These are phyloP conservation scores for Skeletonema potamos DNA, from an alignment of 108 stramenopile genomes.

Conservation along the genomic window DNA sequence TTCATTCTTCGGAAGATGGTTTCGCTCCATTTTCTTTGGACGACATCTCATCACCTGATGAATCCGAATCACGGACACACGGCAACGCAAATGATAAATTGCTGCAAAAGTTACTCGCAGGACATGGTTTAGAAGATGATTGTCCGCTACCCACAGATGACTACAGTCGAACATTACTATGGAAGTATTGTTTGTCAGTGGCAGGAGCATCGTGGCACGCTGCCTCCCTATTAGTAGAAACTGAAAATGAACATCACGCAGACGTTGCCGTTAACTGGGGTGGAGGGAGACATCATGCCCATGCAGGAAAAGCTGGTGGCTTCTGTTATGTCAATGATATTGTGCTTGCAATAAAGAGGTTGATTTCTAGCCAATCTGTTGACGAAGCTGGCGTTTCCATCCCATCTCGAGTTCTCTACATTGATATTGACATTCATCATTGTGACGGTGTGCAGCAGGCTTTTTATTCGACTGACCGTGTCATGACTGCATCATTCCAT, in stretches of 20 bases:
- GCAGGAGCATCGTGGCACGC: constrained; percentile 49
- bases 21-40: neutral
- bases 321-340: constrained; percentile 90
- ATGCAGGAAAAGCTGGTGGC: constrained; percentile 64
- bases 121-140: constrained; percentile 50
- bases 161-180: constrained; percentile 21
- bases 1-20: neutral
- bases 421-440: constrained; percentile 88
- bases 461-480: constrained; percentile 49
- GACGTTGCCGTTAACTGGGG: constrained; percentile 86
- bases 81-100: neutral
- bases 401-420: constrained; percentile 66
- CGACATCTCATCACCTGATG: neutral
- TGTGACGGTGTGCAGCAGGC: constrained; percentile 74
- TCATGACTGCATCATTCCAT: constrained; percentile 61
- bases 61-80: neutral
- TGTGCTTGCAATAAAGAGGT: constrained; percentile 74
- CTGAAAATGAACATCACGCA: constrained; percentile 11
- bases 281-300: constrained; percentile 86
- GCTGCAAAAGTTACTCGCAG: constrained; percentile 13
- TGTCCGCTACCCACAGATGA: constrained; percentile 40
- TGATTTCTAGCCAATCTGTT: constrained; percentile 27
- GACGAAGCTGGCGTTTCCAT: constrained; percentile 23
- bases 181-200: constrained; percentile 43
- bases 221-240: constrained; percentile 32